Percentiles rank a stretch among this genome's conserved stretches.
phyloP scores from a whole-genome alignment of 257 asterid genomes.

The Capsicum baccatum region DNA sequence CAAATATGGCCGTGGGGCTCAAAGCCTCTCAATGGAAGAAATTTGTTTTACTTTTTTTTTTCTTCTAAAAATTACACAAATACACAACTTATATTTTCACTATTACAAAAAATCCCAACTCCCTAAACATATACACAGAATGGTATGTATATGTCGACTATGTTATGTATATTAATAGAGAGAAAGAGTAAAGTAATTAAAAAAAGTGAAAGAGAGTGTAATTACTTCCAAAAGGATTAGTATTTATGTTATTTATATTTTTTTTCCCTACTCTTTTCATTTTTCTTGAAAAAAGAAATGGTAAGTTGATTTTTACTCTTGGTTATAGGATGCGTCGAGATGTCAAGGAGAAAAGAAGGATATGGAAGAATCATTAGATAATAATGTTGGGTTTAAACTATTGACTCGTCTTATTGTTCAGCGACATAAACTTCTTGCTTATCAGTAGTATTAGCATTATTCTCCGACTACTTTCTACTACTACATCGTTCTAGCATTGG shows the following conservation, averaged over 20 bases:
- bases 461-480: too few species aligned
- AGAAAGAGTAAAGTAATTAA: too few species aligned
- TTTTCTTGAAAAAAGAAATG: background rate
- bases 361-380: background rate
- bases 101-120: too few species aligned
- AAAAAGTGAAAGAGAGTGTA: too few species aligned
- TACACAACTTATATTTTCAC: too few species aligned
- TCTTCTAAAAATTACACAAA: too few species aligned
- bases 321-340: background rate
- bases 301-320: background rate
- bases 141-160: too few species aligned
- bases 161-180: too few species aligned
- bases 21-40: slow-evolving; percentile 3
- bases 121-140: too few species aligned
- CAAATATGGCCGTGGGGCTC: slow-evolving; percentile 19
- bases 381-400: background rate
- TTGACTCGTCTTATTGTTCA: background rate
- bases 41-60: background rate
- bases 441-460: background rate
- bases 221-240: too few species aligned
- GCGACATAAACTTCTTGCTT: background rate
- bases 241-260: background rate
- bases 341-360: background rate
- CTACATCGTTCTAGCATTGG: background rate
- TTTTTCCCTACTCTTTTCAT: background rate